These are phyloP conservation scores for Vanderwaltozyma verrucispora DNA, from an alignment of 805 yeast genomes.

Conservation along the genomic window DNA sequence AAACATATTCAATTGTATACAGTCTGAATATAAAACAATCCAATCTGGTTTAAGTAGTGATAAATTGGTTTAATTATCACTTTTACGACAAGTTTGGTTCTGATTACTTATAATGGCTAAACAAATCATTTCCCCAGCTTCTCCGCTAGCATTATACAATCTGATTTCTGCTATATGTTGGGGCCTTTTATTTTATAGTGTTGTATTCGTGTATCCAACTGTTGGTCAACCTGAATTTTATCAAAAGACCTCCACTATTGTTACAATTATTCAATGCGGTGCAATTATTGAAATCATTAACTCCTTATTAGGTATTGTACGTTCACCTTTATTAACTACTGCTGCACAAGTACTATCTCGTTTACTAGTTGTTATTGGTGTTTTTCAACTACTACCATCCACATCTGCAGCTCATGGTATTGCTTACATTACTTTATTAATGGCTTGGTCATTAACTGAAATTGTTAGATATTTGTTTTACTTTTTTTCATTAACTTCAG, in stretches of 20 bases:
- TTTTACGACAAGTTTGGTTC: too few relatives aligned
- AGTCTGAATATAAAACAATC: too few relatives aligned
- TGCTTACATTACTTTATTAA: constrained; percentile 55
- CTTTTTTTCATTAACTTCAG: constrained; percentile 19
- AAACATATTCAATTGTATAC: too few relatives aligned
- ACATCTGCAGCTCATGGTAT: constrained; percentile 36
- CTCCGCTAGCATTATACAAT: constrained; percentile 39
- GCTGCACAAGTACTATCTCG: constrained; percentile 82
- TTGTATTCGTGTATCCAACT: constrained; percentile 30
- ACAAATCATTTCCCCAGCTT: constrained; percentile 13
- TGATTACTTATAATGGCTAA: too few relatives aligned
- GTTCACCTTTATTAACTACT: constrained; percentile 78
- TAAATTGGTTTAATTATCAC: too few relatives aligned
- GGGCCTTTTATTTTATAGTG: constrained; percentile 39
- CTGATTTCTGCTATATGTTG: constrained; percentile 43
- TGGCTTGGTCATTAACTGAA: constrained; percentile 95
- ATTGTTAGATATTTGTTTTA: constrained; percentile 82
- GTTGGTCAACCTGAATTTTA: constrained; percentile 61
- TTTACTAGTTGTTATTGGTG: constrained; percentile 70
- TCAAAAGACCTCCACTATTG: constrained; percentile 43
- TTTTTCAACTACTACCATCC: constrained; percentile 69
- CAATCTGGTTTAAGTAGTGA: too few relatives aligned
- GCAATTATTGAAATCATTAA: constrained; percentile 79
- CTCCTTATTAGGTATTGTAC: constrained; percentile 67
- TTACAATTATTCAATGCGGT: constrained; percentile 61